Conservation (phyloP, 306 rosid genomes). For the Leucaena leucocephala region DNA sequence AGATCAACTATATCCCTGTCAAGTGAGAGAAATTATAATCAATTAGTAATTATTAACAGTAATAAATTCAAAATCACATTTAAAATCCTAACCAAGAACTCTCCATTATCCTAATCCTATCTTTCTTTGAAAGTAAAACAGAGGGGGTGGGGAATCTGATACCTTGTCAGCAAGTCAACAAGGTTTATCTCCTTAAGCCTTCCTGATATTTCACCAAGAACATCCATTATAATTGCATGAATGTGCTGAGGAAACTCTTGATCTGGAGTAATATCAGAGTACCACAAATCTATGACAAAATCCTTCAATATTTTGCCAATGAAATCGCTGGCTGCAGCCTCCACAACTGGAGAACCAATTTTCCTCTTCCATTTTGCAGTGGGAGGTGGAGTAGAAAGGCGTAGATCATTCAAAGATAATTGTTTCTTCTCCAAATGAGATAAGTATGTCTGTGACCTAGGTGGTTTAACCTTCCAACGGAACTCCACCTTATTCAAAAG, state of each 20-base stretch:
- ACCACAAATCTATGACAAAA: constrained; percentile 91
- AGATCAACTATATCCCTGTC: constrained; percentile 90
- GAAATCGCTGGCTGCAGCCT: constrained; percentile 78
- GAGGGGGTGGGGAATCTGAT: constrained; percentile 23
- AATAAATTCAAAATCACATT: constrained; percentile 10
- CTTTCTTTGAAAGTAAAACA: constrained; percentile 18
- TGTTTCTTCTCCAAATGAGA: constrained; percentile 93
- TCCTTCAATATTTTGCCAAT: constrained; percentile 86
- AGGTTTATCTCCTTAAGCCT: constrained; percentile 88
- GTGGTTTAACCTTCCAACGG: constrained; percentile 65
- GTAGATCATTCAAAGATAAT: constrained; percentile 65
- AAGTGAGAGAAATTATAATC: constrained; percentile 40
- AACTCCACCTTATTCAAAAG: constrained; percentile 76
- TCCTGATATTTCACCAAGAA: constrained; percentile 77
- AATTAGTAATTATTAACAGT: constrained; percentile 9
- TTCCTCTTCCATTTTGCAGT: constrained; percentile 83
- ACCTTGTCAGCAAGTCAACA: constrained; percentile 95
- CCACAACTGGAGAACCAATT: constrained; percentile 78
- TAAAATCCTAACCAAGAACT: constrained; percentile 33
- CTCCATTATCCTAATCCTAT: not conserved
- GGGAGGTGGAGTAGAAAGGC: constrained; percentile 58
- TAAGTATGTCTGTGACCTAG: constrained; percentile 58
- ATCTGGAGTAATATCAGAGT: constrained; percentile 80
- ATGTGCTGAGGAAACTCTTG: constrained; percentile 82
- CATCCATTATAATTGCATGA: constrained; percentile 83